phyloP scores from a whole-genome alignment of 1,284 basidiomycete species.

The Cerioporus squamosus region DNA sequence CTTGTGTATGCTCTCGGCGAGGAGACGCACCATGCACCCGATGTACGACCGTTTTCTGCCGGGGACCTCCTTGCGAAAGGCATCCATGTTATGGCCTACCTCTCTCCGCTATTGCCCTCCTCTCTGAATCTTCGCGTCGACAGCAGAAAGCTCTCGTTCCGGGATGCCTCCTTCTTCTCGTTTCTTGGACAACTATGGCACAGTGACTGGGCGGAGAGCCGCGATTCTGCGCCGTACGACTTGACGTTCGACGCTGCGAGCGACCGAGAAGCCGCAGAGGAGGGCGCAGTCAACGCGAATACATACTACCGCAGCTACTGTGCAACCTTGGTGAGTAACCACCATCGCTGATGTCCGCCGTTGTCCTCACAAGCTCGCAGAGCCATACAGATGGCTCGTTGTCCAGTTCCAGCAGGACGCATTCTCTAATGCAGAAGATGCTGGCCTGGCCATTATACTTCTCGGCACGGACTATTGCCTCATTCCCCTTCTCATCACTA shows the following conservation, averaged over 20 bases:
- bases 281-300: conserved; percentile 40
- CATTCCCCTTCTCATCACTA: conserved; percentile 44
- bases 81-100: conserved; percentile 47
- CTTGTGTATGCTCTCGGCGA: conserved; percentile 52
- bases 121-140: conserved; percentile 50
- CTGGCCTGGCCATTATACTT: conserved; percentile 29
- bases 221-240: conserved; percentile 53
- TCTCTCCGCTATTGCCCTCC: conserved; percentile 45
- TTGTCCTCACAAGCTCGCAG: background rate
- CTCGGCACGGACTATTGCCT: conserved; percentile 31
- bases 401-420: background rate
- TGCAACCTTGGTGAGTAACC: conserved; percentile 41
- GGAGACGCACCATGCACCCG: conserved; percentile 43
- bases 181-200: conserved; percentile 46
- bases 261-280: conserved; percentile 43
- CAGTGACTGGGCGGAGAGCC: conserved; percentile 54
- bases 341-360: background rate
- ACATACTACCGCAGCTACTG: conserved; percentile 52
- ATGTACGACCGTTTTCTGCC: conserved; percentile 45
- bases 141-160: conserved; percentile 44
- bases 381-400: background rate
- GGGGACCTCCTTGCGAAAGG: conserved; percentile 44
- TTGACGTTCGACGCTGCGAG: conserved; percentile 51
- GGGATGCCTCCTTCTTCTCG: conserved; percentile 37
- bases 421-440: conserved; percentile 7